A percentile compares a stretch with the other conserved stretches of the same genome.
Evolutionary conservation across 768 basidiomycete genomes (phyloP).

Genomic region (Suillus variegatus): DNA sequence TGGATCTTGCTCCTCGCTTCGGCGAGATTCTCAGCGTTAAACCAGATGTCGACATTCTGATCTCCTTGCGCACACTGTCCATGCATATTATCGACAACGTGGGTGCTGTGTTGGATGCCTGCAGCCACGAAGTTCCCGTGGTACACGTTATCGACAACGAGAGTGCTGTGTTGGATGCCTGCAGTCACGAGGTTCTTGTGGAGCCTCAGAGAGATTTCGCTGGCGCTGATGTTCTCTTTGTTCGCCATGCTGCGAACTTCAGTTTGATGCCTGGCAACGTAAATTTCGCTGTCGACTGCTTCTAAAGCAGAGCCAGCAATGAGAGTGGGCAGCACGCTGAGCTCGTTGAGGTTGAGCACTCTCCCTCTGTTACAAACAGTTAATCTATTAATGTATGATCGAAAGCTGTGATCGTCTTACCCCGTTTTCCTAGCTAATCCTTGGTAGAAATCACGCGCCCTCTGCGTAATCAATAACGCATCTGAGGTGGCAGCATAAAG

Average conservation of each 20-base stretch:
- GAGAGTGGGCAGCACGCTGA: background rate
- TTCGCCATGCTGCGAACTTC: background rate
- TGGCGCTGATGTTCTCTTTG: background rate
- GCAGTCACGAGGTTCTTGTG: background rate
- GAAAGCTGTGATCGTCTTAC: background rate
- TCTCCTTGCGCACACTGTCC: background rate
- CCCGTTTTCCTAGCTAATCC: background rate
- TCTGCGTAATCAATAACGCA: background rate
- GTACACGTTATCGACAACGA: background rate
- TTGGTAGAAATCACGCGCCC: background rate
- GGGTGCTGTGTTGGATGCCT: background rate
- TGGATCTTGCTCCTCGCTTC: background rate
- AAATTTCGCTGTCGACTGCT: background rate
- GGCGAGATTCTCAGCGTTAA: background rate
- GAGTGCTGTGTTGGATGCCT: background rate
- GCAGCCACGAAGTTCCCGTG: background rate
- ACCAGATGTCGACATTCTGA: background rate
- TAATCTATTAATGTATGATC: background rate
- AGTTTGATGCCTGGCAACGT: background rate
- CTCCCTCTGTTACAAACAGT: background rate
- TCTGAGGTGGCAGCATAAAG: background rate
- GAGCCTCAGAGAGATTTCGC: background rate
- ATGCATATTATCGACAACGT: background rate
- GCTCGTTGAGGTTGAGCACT: background rate
- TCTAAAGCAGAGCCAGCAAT: background rate